Base-by-base conservation (phyloP, 2,329 filamentous ascomycete genomes). In the Colletotrichum camelliae region DNA sequence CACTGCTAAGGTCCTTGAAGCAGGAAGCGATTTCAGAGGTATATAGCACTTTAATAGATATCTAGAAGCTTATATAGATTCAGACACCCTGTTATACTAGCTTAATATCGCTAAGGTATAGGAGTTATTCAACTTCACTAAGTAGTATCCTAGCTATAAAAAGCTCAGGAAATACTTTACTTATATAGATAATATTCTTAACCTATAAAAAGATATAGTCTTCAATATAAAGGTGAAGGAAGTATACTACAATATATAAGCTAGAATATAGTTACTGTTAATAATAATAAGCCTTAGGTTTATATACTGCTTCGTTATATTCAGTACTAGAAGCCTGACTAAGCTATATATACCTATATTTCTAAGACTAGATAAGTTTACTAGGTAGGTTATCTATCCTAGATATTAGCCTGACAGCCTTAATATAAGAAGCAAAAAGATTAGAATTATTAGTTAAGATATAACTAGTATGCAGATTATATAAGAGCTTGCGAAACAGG, bases 151-250 rank as follows among this genome's bases (percentile, higher is more conserved):
- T 2, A 79, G 72, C 24, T 81, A 83, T 67, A 77, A 81, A 6
- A 86, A 90, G 70, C 77, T 90, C 2, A 82, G 83, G 8, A 76
- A 65, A 5, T 90, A 91, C 79, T 89, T 90, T 67, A 78, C 83
- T 13, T 86, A 88, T 72, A 83, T 89, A 4, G 87, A 85, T 57
- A 81, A 86, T 24, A 84, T 84, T 4, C 81, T 87, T 55, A 81
- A 85, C 21, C 79, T 89, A 8, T 85, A 83, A 55, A 87, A 86
- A 43, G 84, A 89, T 60, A 84, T 83, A 15, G 81, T 82, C 7
- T 91, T 89, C 79, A 80, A 87, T 39, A 84, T 84, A n/a, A 82
- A 82, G 7, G 86, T 90, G 4, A 77, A 81, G 5, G 83, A 81
- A 5, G 88, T 86, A 0, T 76, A 80, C 4, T 90, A 85, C 78